These are phyloP conservation scores for Puccinia coronata DNA, from an alignment of 1,284 basidiomycete genomes.

Conservation along the genomic window DNA sequence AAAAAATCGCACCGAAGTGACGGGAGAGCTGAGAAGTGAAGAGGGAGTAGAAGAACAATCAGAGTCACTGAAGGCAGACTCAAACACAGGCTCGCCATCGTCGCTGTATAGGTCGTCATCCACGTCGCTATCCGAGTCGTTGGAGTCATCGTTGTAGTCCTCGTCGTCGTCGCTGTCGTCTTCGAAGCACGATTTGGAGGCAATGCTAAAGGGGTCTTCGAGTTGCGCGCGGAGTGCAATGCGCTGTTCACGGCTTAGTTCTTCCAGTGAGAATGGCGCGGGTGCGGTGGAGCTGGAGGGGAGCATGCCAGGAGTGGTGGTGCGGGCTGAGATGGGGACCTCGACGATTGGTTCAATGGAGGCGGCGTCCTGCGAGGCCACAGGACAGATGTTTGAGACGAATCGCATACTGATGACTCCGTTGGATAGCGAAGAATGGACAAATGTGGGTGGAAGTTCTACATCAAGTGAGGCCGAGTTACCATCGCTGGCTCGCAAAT, in stretches of 20 bases:
- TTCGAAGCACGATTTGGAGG: conserved; percentile 40
- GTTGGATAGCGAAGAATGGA: neutral
- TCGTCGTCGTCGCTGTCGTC: conserved; percentile 40
- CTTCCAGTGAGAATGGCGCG: conserved; percentile 5
- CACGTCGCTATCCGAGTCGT: conserved; percentile 34
- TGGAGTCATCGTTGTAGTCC: neutral
- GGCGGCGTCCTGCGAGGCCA: neutral
- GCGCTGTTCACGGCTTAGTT: conserved; percentile 35
- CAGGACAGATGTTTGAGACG: neutral
- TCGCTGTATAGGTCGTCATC: conserved; percentile 48
- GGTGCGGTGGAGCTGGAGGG: conserved; percentile 17
- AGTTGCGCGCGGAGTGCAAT: conserved; percentile 25
- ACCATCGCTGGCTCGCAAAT: conserved; percentile 41
- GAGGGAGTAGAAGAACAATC: conserved; percentile 23
- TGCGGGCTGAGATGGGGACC: neutral
- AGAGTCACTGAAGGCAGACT: neutral
- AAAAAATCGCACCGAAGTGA: neutral
- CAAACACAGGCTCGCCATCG: conserved; percentile 23
- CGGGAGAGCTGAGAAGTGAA: conserved; percentile 8
- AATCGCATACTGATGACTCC: conserved; percentile 38
- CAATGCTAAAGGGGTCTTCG: conserved; percentile 45
- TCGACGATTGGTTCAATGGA: conserved; percentile 12
- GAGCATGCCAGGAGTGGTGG: neutral
- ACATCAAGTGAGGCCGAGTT: conserved; percentile 44
- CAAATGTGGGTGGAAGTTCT: neutral